Conservation (phyloP, 805 yeast genomes). For the Candida peoriensis region DNA sequence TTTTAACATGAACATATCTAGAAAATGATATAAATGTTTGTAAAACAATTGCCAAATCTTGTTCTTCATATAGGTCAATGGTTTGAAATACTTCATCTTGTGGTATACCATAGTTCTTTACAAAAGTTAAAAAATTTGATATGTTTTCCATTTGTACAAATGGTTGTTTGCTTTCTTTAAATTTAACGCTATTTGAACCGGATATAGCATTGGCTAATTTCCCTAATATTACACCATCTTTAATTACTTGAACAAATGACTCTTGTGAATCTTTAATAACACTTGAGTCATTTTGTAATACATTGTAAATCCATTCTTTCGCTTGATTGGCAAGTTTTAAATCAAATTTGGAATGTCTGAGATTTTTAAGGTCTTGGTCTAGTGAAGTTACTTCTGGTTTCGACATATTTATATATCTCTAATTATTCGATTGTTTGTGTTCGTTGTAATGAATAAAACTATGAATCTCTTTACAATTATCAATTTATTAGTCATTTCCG, state of each 20-base stretch:
- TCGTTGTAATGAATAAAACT: no score
- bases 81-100: slow-evolving; percentile 82
- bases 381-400: slow-evolving; percentile 47
- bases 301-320: slow-evolving; percentile 49
- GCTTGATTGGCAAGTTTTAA: slow-evolving; percentile 33
- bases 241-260: slow-evolving; percentile 51
- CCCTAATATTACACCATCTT: slow-evolving; percentile 58
- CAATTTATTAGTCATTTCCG: no score
- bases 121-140: slow-evolving; percentile 59
- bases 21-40: slow-evolving; percentile 71
- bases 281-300: slow-evolving; percentile 30
- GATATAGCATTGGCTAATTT: slow-evolving; percentile 38
- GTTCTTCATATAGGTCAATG: slow-evolving; percentile 62
- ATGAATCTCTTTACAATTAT: no score
- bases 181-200: slow-evolving; percentile 36
- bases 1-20: slow-evolving; percentile 54
- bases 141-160: slow-evolving; percentile 72
- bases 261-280: slow-evolving; percentile 11
- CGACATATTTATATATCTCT: no score
- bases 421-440: no score
- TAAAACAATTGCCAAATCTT: slow-evolving; percentile 76
- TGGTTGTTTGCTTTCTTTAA: slow-evolving; percentile 59
- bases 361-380: slow-evolving; percentile 53
- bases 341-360: slow-evolving; percentile 51
- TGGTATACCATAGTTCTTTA: slow-evolving; percentile 63